Base-by-base conservation (phyloP, 140 eudicot genomes). In the Flaveria floridana region DNA sequence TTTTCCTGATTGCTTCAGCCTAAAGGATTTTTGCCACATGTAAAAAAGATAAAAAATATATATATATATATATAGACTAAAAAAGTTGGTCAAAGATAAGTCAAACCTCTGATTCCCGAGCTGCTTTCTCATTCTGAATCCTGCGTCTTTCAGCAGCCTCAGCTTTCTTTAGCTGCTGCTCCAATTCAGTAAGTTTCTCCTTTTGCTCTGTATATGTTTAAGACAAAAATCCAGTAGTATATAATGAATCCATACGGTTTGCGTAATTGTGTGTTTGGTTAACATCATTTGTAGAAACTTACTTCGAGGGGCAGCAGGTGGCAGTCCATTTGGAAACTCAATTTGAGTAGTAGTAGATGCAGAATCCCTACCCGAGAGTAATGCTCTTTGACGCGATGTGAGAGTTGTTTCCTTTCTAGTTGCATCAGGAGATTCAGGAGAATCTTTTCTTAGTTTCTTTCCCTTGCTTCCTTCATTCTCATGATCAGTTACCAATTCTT, bases 1-100 rank as follows among this genome's bases (percentile, higher is more conserved):
- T 93, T 76, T 86, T 89, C 81, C 98, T 90, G 68, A 93, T 90
- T 65, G 98, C 98, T 85, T 92, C 98, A 20, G 92, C 98, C 98
- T 92, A 75, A 73, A 77, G 21, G 72, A 10, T 72, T 71, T 34
- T 74, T 62, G 13, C 58, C 58, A 41, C 56, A 59, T 52, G 42
- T 7, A 63, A 48, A 21, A 63, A 30, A 12, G 4, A 20, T 3
- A 14, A 6, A 21, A 20, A 25, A 51, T n/a, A n/a, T n/a, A n/a
- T 21, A 21, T 21, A 23, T 23, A 23, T 23, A 23, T 23, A 13
- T 37, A n/a, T 7, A 13, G 34, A 1, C 1, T 5, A 1, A 71
- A 47, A 19, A 37, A 7, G 50, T 18, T 8, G 12, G 5, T 47
- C 39, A 13, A 28, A 51, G 34, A 65, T 30, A 26, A 72, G 55